Conservation (phyloP, 768 basidiomycete species). For the Kwoniella pini region DNA sequence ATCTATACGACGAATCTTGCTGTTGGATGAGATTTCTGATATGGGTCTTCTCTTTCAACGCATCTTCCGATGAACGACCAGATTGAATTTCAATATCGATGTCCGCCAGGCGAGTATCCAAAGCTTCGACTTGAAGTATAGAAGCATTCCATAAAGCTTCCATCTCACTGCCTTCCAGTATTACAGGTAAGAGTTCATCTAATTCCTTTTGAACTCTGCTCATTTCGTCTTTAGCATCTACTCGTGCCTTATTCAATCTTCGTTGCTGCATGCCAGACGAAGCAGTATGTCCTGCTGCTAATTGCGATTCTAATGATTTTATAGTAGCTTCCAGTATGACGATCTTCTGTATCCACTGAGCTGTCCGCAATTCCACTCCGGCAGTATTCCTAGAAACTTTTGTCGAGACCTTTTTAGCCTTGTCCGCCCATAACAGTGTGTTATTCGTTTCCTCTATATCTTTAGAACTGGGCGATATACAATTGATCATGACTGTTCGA, state of each 20-base stretch:
- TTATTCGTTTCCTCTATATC: conserved; percentile 99
- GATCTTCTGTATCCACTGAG: conserved; percentile 87
- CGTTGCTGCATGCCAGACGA: conserved; percentile 29
- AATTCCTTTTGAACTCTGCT: conserved; percentile 24
- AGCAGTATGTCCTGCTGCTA: conserved; percentile 24
- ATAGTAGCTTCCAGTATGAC: conserved; percentile 82
- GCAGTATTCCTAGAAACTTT: conserved; percentile 93
- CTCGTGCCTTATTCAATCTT: conserved; percentile 16
- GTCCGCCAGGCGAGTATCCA: conserved; percentile 28
- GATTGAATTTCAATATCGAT: conserved; percentile 23
- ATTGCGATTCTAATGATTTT: conserved; percentile 67
- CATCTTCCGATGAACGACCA: conserved; percentile 16
- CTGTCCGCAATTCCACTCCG: conserved; percentile 91
- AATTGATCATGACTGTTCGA: conserved; percentile 99
- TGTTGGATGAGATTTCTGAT: conserved; percentile 23
- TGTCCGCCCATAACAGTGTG: conserved; percentile 94
- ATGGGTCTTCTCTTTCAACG: conserved; percentile 24
- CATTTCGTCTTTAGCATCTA: conserved; percentile 20
- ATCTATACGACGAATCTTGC: conserved; percentile 31
- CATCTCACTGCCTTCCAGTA: conserved; percentile 28
- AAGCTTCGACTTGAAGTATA: conserved; percentile 26
- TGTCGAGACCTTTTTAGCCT: conserved; percentile 97
- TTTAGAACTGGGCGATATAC: conserved; percentile 87
- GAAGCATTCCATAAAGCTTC: conserved; percentile 34
- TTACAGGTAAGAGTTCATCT: conserved; percentile 22